phyloP scores from a whole-genome alignment of 768 basidiomycete species.

The Xanthoconium purpureum region DNA sequence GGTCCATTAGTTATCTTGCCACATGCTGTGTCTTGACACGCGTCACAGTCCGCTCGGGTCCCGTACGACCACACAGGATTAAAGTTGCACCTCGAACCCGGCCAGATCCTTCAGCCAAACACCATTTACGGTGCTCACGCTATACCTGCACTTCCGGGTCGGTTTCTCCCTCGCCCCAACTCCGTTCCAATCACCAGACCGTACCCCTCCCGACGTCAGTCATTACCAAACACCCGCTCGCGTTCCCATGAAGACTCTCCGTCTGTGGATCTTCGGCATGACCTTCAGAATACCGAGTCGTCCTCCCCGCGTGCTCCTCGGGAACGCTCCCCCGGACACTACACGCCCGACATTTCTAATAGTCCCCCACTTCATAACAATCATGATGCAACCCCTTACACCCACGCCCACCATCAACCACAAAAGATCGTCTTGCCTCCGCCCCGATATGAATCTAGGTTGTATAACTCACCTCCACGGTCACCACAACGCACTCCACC shows the following conservation, averaged over 20 bases:
- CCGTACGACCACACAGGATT: slow-evolving; percentile 29
- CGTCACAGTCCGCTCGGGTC: slow-evolving; percentile 7
- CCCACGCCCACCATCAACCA: slow-evolving; percentile 14
- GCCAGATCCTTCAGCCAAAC: slow-evolving; percentile 51
- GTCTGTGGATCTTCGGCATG: background rate
- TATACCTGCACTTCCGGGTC: slow-evolving; percentile 1
- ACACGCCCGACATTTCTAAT: slow-evolving; percentile 7
- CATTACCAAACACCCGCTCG: slow-evolving; percentile 7
- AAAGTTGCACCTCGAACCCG: slow-evolving; percentile 51
- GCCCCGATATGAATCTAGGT: slow-evolving; percentile 17
- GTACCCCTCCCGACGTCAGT: slow-evolving; percentile 11
- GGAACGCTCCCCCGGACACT: slow-evolving; percentile 9
- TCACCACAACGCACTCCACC: slow-evolving; percentile 6
- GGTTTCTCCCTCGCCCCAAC: slow-evolving; percentile 3
- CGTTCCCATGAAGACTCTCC: background rate
- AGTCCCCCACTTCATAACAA: slow-evolving; percentile 5
- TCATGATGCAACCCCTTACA: slow-evolving; percentile 14
- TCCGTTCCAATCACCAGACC: background rate
- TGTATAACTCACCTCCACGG: slow-evolving; percentile 6
- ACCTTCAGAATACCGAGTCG: slow-evolving; percentile 1
- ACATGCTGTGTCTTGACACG: slow-evolving; percentile 9
- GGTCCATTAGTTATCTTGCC: slow-evolving; percentile 1
- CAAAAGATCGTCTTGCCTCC: slow-evolving; percentile 22
- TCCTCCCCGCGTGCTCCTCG: slow-evolving; percentile 13
- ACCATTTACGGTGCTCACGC: slow-evolving; percentile 11